phyloP scores from a whole-genome alignment of 768 basidiomycete genomes.

The Lentinula detonsa region DNA sequence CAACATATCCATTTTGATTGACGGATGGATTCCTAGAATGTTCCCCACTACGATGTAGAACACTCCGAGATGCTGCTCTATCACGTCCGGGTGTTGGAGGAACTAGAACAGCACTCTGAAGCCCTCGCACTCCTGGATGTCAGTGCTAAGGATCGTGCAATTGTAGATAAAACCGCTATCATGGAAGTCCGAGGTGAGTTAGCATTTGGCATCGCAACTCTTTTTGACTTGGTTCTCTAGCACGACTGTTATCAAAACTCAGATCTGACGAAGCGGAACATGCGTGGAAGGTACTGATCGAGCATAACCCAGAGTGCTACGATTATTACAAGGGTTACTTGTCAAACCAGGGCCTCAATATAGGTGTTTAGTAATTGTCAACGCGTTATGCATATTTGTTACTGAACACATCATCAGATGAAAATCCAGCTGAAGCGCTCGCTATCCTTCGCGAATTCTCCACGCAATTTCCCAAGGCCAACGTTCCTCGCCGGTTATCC shows the following conservation, averaged over 20 bases:
- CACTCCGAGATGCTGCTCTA: slow-evolving; percentile 81
- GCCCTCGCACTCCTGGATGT: slow-evolving; percentile 61
- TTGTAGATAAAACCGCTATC: slow-evolving; percentile 67
- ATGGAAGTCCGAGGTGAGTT: slow-evolving; percentile 60
- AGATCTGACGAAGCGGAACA: slow-evolving; percentile 66
- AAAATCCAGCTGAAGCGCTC: slow-evolving; percentile 47
- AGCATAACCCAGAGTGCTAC: slow-evolving; percentile 79
- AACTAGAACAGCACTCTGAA: slow-evolving; percentile 54
- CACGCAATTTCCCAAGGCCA: slow-evolving; percentile 57
- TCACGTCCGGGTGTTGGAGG: slow-evolving; percentile 68
- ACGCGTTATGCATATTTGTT: not conserved
- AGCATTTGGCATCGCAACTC: slow-evolving; percentile 2
- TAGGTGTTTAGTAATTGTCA: slow-evolving; percentile 39
- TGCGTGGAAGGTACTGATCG: slow-evolving; percentile 76
- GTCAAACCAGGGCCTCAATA: slow-evolving; percentile 52
- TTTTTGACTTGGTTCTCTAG: slow-evolving; percentile 30
- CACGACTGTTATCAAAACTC: slow-evolving; percentile 70
- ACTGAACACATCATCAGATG: slow-evolving; percentile 22
- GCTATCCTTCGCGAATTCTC: slow-evolving; percentile 54
- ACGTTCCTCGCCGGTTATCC: slow-evolving; percentile 67
- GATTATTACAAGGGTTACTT: slow-evolving; percentile 79
- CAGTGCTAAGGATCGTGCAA: slow-evolving; percentile 54
- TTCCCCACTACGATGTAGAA: slow-evolving; percentile 75
- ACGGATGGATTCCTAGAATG: slow-evolving; percentile 39
- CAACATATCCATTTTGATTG: not conserved